Evolutionary conservation across 495 filamentous ascomycete species (phyloP).

Genomic region (Aspergillus heteromorphus): DNA sequence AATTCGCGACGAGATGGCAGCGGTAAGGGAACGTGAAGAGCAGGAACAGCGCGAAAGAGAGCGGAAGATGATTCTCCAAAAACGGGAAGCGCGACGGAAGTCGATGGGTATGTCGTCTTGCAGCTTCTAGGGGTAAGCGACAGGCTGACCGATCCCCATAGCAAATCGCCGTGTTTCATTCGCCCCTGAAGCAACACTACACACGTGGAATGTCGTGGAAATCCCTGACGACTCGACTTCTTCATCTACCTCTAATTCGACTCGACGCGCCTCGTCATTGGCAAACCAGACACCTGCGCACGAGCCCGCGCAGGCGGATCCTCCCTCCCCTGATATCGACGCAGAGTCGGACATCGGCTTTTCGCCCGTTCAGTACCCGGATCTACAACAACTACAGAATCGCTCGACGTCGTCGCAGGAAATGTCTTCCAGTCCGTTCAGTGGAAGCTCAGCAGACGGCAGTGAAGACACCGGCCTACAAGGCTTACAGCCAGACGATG

Average conservation of each 20-base stretch:
- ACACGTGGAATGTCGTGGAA: constrained; percentile 96
- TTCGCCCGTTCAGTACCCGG: constrained; percentile 65
- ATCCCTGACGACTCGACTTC: constrained; percentile 81
- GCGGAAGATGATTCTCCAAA: constrained; percentile 61
- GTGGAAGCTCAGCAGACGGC: constrained; percentile 55
- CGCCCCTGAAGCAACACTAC: constrained; percentile 92
- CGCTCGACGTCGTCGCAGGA: constrained; percentile 38
- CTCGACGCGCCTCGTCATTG: constrained; percentile 62
- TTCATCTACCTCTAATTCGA: constrained; percentile 69
- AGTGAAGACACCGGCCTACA: constrained; percentile 52
- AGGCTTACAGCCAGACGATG: constrained; percentile 46
- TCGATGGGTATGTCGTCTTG: constrained; percentile 55
- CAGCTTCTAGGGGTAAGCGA: background rate
- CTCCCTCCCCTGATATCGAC: constrained; percentile 57
- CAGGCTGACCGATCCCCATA: constrained; percentile 19
- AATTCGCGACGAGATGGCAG: constrained; percentile 65
- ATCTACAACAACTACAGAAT: constrained; percentile 51
- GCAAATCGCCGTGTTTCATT: constrained; percentile 95
- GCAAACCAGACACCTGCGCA: constrained; percentile 36
- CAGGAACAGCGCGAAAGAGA: constrained; percentile 60
- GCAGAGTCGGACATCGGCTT: constrained; percentile 55
- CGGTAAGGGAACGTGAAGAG: constrained; percentile 67
- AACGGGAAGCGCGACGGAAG: constrained; percentile 81
- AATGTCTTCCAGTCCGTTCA: constrained; percentile 74
- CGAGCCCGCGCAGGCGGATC: constrained; percentile 49